Evolutionary conservation across 2,329 filamentous ascomycete species (phyloP), one percentile per base, ranked within the genome.

Genomic region (Sclerotinia subarctica): DNA sequence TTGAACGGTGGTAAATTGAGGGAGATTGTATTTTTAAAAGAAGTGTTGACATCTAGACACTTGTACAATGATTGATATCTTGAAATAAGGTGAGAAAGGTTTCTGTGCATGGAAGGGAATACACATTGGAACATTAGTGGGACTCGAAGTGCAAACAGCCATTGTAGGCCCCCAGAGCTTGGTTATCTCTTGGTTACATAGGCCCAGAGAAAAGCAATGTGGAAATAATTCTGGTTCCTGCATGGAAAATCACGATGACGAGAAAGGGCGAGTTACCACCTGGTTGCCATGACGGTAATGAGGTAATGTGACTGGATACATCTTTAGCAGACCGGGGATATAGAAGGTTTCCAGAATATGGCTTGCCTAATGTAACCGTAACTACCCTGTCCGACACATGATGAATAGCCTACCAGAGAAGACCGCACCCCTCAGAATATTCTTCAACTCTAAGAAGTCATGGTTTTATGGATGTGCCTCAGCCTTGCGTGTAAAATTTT

Each of bases 281-380:
- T 67, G 49, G 38, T 56, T 54, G 8, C 24, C 56, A 54, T 67
- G 47, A 60, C 56, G 56, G 53, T 24, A 44, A 46, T 10, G 54
- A 66, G 64, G 21, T 67, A 53, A 67, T 62, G 56, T 53, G 64
- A 60, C 56, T 62, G 35, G 56, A 62, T 35, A 51, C 8, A 35
- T 26, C 56, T 62, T 47, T 47, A 66, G 52, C 15, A 53, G 46
- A 26, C 46, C 32, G 35, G 65, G 35, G 24, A 53, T 49, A 67
- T 62, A 44, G 56, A 67, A 67, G 47, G 35, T 54, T 62, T 67
- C 65, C 62, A 46, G 56, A 67, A 67, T 56, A 38, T 35, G 32
- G 35, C 60, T 42, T 53, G 54, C 54, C 58, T 53, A 42, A 67
- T 35, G 47, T 51, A 67, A 67, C 65, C 35, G 13, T 35, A 17